Evolutionary conservation across 768 basidiomycete species (phyloP), one percentile per base, ranked within the genome.

Genomic region (Pilatotrama ljubarskyi): DNA sequence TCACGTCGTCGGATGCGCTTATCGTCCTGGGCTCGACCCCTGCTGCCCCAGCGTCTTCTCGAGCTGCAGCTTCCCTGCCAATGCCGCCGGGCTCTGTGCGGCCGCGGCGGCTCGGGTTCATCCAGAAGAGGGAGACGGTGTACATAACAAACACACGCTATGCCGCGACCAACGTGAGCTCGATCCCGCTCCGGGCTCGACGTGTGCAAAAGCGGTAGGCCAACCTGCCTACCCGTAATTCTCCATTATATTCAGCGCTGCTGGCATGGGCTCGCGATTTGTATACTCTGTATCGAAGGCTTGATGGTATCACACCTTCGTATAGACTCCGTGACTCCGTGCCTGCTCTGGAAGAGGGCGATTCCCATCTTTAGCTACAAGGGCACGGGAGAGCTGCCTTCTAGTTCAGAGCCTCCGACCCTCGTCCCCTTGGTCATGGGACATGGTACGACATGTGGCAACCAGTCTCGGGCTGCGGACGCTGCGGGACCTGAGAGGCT

Each of bases 351-450:
- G 59, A 44, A 55, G 47, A 37, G 20, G 35, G 40, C 48, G 47
- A 15, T 43, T 29, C 48, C 59, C 44, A 22, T 48, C 44, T 51
- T 51, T n/a, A 49, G 38, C 36, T 5, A 47, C 36, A 43, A 32
- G 49, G 42, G 44, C 60, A 61, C 32, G 47, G 41, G 42, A 50
- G 36, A 61, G 44, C 25, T 61, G 38, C 48, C 54, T 56, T 61
- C 60, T 61, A 51, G 60, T 26, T 13, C 37, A 43, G 36, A 46
- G 54, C 49, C 37, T 43, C 43, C 60, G n/a, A n/a, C n/a, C 50
- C 48, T 24, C 40, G 48, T 51, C 43, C 26, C 50, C 54, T 26
- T 55, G 60, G 60, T 61, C 60, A 61, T 61, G 55, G 37, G 60
- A 56, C 50, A 14, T 5, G 32, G 50, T 22, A 26, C 55, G 60